phyloP scores from a whole-genome alignment of 139 green algal species.

The Asterochloris sp. region DNA sequence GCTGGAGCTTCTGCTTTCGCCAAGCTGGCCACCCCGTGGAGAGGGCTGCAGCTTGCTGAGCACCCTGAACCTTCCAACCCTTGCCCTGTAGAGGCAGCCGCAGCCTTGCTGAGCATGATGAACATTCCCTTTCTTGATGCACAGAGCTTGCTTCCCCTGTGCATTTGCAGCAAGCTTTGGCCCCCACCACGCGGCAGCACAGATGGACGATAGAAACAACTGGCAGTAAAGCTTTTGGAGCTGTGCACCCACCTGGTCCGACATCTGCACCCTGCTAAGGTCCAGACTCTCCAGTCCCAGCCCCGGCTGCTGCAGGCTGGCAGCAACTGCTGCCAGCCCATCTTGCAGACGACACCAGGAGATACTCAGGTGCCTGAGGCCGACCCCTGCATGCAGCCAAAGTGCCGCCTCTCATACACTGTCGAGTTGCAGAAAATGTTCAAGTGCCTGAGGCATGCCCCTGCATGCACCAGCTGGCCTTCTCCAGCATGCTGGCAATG shows the following conservation, averaged over 20 bases:
- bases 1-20: no score
- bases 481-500: background rate
- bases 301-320: background rate
- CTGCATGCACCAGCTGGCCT: background rate
- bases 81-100: no score
- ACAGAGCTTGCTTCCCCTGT: background rate
- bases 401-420: no score
- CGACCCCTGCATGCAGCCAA: no score
- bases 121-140: no score
- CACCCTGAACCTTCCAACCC: no score
- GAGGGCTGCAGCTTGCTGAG: no score
- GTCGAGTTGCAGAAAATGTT: no score
- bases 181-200: background rate
- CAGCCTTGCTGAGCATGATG: no score
- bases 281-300: background rate
- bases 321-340: background rate
- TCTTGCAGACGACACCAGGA: slow-evolving; percentile 9
- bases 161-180: background rate
- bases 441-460: no score
- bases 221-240: background rate
- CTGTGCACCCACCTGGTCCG: background rate
- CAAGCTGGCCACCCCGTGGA: no score
- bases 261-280: background rate
- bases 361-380: background rate
- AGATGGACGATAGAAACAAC: background rate